Base-by-base conservation (phyloP, 305 asterid species). In the Ruellia speciosa region DNA sequence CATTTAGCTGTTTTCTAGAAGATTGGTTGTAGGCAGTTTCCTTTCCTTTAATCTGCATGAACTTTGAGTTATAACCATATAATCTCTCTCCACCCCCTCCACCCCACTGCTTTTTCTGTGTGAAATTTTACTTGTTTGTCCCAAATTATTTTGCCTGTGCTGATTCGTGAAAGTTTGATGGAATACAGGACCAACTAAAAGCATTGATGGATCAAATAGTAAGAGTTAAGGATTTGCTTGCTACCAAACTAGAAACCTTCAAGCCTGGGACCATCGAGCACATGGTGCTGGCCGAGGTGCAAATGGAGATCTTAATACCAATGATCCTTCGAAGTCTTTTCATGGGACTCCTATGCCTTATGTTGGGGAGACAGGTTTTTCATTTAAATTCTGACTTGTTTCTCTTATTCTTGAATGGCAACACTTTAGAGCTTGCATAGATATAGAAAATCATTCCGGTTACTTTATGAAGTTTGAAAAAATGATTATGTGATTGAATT, bases 291-390 rank as follows among this genome's bases (percentile, higher is more conserved):
- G 87, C 54, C 77, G 83, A 59, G 80, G 74, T 67, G 84, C 72
- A 67, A 80, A 80, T 69, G 95, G 95, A 52, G 94, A 81, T 53
- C 66, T 56, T 47, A 67, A 66, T 72, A 59, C 66, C 56, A 73
- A 77, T 55, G 94, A 84, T 70, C 82, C 85, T 60, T 83, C 87
- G 37, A 78, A 69, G 70, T 71, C 82, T 71, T 50, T 76, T 14
- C 73, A 76, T 64, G 90, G 89, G 72, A 80, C 99, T 74, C 92
- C 95, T 50, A 86, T 92, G 99, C 97, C 95, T 19, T 82, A 73
- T 66, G 71, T 87, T 60, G 99, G 96, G 68, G 94, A 88, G 74
- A 84, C 99, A 35, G 16, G 14, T n/a, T n/a, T 59, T 56, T 24
- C 2, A 45, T 49, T 50, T 53, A 62, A 24, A 62, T 35, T n/a